phyloP scores from a whole-genome alignment of 768 basidiomycete genomes.

The Russula virescens region DNA sequence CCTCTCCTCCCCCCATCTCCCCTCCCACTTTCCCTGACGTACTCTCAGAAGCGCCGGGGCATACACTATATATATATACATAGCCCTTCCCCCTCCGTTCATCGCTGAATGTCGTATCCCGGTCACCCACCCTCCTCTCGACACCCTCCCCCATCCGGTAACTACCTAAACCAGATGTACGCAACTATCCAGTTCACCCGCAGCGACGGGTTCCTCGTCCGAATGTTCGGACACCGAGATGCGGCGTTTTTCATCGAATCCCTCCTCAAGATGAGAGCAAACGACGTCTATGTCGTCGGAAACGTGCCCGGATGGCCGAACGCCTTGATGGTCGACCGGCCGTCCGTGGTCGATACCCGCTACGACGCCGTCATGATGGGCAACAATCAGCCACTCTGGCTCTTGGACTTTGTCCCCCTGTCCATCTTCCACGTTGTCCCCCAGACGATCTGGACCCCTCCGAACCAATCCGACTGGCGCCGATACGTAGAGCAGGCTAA shows the following conservation, averaged over 20 bases:
- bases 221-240: constrained; percentile 17
- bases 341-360: neutral
- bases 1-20: neutral
- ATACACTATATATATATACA: neutral
- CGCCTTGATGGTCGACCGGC: constrained; percentile 6
- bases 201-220: constrained; percentile 7
- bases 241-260: constrained; percentile 14
- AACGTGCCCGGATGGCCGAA: constrained; percentile 9
- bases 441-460: constrained; percentile 17
- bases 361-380: neutral
- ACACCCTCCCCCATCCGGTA: neutral
- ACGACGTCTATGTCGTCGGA: neutral
- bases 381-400: constrained; percentile 4
- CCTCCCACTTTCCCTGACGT: neutral
- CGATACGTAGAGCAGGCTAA: constrained; percentile 20
- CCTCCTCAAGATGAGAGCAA: constrained; percentile 10
- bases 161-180: neutral
- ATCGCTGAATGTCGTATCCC: neutral
- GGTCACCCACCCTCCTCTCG: neutral
- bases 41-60: neutral
- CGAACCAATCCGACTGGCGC: constrained; percentile 20
- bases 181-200: neutral
- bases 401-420: constrained; percentile 11
- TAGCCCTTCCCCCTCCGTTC: neutral
- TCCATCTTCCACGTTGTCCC: constrained; percentile 1